These are phyloP conservation scores for Panicum hallii DNA, from an alignment of 202 grass and related monocot species.

Conservation along the genomic window DNA sequence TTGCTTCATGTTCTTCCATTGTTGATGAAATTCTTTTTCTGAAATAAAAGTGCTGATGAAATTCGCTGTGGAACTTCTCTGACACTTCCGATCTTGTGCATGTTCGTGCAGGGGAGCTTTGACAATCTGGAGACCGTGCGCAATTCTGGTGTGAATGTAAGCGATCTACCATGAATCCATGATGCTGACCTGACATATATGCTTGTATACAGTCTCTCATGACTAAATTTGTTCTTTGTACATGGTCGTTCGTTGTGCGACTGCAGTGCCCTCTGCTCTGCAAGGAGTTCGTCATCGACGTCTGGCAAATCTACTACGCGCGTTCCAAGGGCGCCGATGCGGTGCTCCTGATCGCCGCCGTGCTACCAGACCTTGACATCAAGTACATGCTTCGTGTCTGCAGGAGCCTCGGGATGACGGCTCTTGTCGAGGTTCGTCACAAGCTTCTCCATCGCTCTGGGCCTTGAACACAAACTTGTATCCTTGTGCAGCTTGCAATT, in stretches of 20 bases:
- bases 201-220: background rate
- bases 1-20: background rate
- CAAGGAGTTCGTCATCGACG: slow-evolving; percentile 91
- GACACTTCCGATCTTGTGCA: background rate
- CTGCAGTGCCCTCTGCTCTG: slow-evolving; percentile 95
- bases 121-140: slow-evolving; percentile 79
- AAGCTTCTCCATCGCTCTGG: background rate
- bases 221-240: too few relatives aligned
- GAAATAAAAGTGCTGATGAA: background rate
- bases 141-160: slow-evolving; percentile 76
- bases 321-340: slow-evolving; percentile 88
- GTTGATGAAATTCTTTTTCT: too few relatives aligned
- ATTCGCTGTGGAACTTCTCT: background rate
- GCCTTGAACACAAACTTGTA: too few relatives aligned
- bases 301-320: slow-evolving; percentile 90
- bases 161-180: slow-evolving; percentile 34
- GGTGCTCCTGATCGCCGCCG: slow-evolving; percentile 86
- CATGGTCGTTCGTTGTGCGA: background rate
- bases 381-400: slow-evolving; percentile 69
- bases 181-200: too few relatives aligned
- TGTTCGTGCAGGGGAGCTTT: slow-evolving; percentile 67
- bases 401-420: slow-evolving; percentile 67
- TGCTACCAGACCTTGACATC: slow-evolving; percentile 84
- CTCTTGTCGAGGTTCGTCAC: slow-evolving; percentile 75
- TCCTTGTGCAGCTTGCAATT: too few relatives aligned